Evolutionary conservation across 2,329 filamentous ascomycete species (phyloP), one percentile per base, ranked within the genome.

Genomic region (Claviceps pusilla): DNA sequence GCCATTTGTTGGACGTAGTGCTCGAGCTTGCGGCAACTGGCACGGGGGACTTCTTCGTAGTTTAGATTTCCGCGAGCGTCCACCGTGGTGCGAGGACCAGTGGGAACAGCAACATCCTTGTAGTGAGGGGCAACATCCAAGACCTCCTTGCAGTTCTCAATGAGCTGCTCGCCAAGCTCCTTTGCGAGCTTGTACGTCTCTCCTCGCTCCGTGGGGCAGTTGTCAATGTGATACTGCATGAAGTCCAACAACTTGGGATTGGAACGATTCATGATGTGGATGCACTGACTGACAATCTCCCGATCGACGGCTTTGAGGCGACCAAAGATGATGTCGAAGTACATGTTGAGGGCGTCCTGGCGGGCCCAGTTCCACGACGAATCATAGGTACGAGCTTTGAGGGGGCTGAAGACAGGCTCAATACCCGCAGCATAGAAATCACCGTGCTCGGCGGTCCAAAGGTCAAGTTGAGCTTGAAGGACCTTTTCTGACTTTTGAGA

Each of bases 201-300:
- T 56, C 93, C 93, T 51, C 91, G 86, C 66, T 98, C 90, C 0
- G 90, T 90, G 0, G 93, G 93, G 74, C 91, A 97, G 75, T 97
- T 93, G 65, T 98, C 93, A 65, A 98, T 98, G 73, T 98, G 93
- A 64, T 98, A 97, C 68, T 98, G 93, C 93, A 98, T 98, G 72
- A 96, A 98, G 62, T 98, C 91, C 56, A 98, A 80, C 1, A 98
- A 82, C 41, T 88, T 86, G 2, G 93, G 93, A 68, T 97, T 98
- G 39, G 93, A 95, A 58, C 93, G 87, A 76, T 96, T 98, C 93
- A 98, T 98, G 72, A 98, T 93, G 61, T 89, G 87, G 65, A 98
- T 97, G 73, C 93, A 98, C 69, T 90, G 90, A 72, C 90, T 96
- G 67, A 98, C 93, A 63, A 97, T 98, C 70, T 98, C 93, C 59